Conservation (phyloP, 2,329 filamentous ascomycete genomes). For the Didymella exigua region DNA sequence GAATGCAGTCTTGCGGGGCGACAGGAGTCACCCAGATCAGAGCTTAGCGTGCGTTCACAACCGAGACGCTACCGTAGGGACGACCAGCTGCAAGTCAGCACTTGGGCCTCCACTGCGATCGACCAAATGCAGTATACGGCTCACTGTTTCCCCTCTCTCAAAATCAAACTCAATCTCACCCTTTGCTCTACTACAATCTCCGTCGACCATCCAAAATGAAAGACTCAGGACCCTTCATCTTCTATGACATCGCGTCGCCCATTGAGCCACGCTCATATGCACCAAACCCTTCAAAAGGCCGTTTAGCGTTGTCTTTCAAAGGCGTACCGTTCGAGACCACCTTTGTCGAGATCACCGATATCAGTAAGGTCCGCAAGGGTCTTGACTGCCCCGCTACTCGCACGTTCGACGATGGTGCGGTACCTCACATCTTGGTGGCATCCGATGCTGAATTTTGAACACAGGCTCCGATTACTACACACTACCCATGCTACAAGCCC, state of each 20-base stretch:
- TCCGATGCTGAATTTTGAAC: neutral
- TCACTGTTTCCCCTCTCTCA: neutral
- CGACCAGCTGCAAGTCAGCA: neutral
- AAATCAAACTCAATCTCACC: neutral
- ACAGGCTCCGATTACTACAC: slow-evolving; percentile 62
- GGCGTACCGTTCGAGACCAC: slow-evolving; percentile 53
- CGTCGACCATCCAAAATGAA: neutral
- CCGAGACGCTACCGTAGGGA: neutral
- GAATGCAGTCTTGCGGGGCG: neutral
- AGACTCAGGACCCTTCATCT: slow-evolving; percentile 16
- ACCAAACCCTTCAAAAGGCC: slow-evolving; percentile 60
- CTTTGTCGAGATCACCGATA: slow-evolving; percentile 62
- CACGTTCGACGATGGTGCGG: slow-evolving; percentile 57
- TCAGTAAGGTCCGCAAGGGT: slow-evolving; percentile 50
- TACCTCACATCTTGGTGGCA: neutral
- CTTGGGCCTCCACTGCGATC: neutral
- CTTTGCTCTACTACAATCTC: neutral
- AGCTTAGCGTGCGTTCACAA: neutral
- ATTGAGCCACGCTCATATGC: slow-evolving; percentile 48
- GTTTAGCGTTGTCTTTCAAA: slow-evolving; percentile 58
- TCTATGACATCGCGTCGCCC: slow-evolving; percentile 58
- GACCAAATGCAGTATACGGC: neutral
- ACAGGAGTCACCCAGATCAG: neutral
- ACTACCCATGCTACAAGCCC: slow-evolving; percentile 62
- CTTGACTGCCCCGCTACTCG: slow-evolving; percentile 56